phyloP scores from a whole-genome alignment of 1,139 yeast species.

The Pichia sp. region DNA sequence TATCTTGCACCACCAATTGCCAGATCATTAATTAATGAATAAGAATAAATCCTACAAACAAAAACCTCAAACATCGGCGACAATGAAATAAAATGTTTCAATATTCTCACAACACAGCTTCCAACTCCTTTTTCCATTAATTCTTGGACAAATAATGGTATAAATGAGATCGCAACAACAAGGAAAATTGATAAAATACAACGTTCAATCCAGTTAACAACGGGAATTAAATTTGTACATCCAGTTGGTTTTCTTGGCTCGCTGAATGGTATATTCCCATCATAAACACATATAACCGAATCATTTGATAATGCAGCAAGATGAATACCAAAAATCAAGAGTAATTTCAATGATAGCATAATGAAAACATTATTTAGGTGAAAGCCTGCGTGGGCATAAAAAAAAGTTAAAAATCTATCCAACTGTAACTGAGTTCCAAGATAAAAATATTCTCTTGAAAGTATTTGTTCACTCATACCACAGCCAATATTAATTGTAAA shows the following conservation, averaged over 20 bases:
- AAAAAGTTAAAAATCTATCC: slow-evolving; percentile 47
- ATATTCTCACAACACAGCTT: slow-evolving; percentile 38
- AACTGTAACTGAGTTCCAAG: slow-evolving; percentile 37
- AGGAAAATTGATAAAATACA: slow-evolving; percentile 44
- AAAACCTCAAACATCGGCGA: slow-evolving; percentile 51
- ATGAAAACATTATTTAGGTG: slow-evolving; percentile 49
- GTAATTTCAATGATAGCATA: slow-evolving; percentile 29
- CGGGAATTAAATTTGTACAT: slow-evolving; percentile 44
- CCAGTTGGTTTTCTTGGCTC: slow-evolving; percentile 41
- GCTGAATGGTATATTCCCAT: slow-evolving; percentile 40
- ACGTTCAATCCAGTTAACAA: slow-evolving; percentile 44
- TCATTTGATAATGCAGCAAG: slow-evolving; percentile 43
- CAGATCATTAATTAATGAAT: slow-evolving; percentile 42
- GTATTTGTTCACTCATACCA: slow-evolving; percentile 54
- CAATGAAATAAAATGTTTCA: slow-evolving; percentile 43
- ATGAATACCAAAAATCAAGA: slow-evolving; percentile 41
- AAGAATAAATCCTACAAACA: slow-evolving; percentile 46
- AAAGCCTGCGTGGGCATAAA: slow-evolving; percentile 53
- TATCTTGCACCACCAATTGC: slow-evolving; percentile 49
- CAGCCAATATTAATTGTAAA: slow-evolving; percentile 53
- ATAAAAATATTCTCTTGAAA: slow-evolving; percentile 44
- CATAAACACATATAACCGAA: slow-evolving; percentile 41
- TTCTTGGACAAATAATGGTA: slow-evolving; percentile 47
- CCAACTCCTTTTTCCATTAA: slow-evolving; percentile 45
- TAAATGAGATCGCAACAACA: slow-evolving; percentile 44